These are phyloP conservation scores for Viola pubescens DNA, from an alignment of 441 rosid species.

Conservation along the genomic window DNA sequence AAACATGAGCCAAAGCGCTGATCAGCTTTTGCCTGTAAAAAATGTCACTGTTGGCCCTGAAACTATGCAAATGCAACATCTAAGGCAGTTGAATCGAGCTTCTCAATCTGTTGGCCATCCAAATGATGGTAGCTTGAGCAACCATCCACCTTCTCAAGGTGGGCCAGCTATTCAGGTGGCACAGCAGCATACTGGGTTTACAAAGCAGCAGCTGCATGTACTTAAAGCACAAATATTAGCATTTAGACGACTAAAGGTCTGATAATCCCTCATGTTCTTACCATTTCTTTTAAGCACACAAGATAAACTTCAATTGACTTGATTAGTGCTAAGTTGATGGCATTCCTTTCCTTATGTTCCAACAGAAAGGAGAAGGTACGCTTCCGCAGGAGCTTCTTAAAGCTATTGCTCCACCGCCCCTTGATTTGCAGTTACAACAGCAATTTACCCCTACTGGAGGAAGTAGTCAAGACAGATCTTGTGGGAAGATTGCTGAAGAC, in stretches of 20 bases:
- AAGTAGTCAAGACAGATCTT: constrained; percentile 54
- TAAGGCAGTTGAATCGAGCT: constrained; percentile 58
- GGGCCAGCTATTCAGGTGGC: constrained; percentile 48
- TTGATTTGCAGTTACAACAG: constrained; percentile 66
- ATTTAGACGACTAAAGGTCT: constrained; percentile 92
- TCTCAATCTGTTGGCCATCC: constrained; percentile 51
- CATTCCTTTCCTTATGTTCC: constrained; percentile 17
- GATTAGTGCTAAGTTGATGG: constrained; percentile 15
- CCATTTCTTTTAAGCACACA: not conserved
- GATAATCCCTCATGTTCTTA: constrained; percentile 6
- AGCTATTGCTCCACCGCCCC: constrained; percentile 88
- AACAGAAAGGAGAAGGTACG: constrained; percentile 91
- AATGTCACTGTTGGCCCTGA: constrained; percentile 41
- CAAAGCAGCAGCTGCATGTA: constrained; percentile 94
- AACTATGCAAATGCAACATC: constrained; percentile 52
- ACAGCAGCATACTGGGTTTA: constrained; percentile 62
- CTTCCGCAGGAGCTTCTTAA: constrained; percentile 95
- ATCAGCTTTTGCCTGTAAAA: constrained; percentile 53
- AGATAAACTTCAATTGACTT: constrained; percentile 11
- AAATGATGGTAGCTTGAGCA: constrained; percentile 38
- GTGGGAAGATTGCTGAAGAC: constrained; percentile 57
- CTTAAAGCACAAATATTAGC: constrained; percentile 98
- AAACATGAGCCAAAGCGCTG: constrained; percentile 40
- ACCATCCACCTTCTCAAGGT: constrained; percentile 39
- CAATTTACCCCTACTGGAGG: constrained; percentile 46